These are phyloP conservation scores for Omphalea diandra DNA, from an alignment of 441 rosid species.

Conservation along the genomic window DNA sequence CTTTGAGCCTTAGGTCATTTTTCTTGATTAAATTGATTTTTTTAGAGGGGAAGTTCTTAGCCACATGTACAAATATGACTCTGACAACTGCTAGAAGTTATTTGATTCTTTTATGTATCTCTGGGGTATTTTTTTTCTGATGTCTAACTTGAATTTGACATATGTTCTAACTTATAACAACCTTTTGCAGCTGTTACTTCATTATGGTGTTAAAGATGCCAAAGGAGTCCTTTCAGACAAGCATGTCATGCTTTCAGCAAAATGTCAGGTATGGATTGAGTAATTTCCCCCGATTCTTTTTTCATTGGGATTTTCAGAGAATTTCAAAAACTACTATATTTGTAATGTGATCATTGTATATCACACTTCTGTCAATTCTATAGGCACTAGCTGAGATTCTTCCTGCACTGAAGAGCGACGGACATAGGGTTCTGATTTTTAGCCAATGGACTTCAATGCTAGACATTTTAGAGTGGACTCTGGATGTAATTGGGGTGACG, in stretches of 20 bases:
- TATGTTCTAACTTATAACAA: slow-evolving; percentile 13
- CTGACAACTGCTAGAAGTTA: background rate
- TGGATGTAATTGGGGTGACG: slow-evolving; percentile 82
- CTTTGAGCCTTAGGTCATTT: background rate
- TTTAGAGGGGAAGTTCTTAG: too few species aligned
- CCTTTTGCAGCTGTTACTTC: slow-evolving; percentile 62
- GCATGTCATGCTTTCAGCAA: slow-evolving; percentile 91
- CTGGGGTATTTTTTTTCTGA: background rate
- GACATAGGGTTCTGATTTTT: slow-evolving; percentile 85
- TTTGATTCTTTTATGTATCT: background rate
- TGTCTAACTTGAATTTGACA: background rate
- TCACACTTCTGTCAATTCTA: slow-evolving; percentile 16
- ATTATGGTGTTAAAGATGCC: slow-evolving; percentile 49
- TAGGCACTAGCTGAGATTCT: slow-evolving; percentile 87
- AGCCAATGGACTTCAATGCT: slow-evolving; percentile 99
- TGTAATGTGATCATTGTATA: background rate
- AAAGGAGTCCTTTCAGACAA: slow-evolving; percentile 80
- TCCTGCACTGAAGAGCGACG: slow-evolving; percentile 59
- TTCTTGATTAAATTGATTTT: too few species aligned
- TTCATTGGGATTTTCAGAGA: background rate
- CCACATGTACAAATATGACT: background rate
- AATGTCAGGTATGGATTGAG: slow-evolving; percentile 67
- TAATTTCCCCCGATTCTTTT: background rate
- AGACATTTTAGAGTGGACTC: slow-evolving; percentile 93
- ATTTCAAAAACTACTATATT: background rate